Conservation (phyloP, 164 flowering plant genomes). For the Kingdonia uniflora region DNA sequence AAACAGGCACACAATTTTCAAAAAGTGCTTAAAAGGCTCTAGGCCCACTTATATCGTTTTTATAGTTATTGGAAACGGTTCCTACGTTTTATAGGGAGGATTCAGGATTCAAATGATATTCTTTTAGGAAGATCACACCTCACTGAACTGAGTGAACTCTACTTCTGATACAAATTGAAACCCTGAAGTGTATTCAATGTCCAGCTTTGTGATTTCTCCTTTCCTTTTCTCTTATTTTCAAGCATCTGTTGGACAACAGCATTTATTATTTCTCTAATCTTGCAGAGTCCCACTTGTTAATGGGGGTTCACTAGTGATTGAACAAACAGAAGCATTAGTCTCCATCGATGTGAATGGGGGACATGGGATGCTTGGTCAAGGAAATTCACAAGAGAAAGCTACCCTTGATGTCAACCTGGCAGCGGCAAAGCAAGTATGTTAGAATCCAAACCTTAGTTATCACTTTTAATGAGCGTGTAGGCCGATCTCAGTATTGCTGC, state of each 20-base stretch:
- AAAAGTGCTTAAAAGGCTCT: too few relatives aligned
- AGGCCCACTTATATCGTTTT: too few relatives aligned
- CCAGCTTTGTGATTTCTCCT: too few relatives aligned
- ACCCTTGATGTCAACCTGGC: slow-evolving; percentile 90
- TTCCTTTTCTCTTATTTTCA: too few relatives aligned
- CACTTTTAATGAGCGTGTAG: slow-evolving; percentile 9
- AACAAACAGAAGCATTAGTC: slow-evolving; percentile 95
- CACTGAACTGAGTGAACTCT: too few relatives aligned
- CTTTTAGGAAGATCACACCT: too few relatives aligned
- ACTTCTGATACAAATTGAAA: too few relatives aligned
- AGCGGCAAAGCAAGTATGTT: slow-evolving; percentile 89
- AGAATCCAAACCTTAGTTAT: slow-evolving; percentile 11
- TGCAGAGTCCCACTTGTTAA: slow-evolving; percentile 72
- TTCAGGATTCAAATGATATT: too few relatives aligned
- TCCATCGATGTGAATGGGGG: slow-evolving; percentile 98
- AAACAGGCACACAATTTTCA: too few relatives aligned
- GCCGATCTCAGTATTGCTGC: neutral
- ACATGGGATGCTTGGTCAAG: slow-evolving; percentile 72
- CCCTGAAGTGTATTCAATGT: too few relatives aligned
- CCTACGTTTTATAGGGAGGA: too few relatives aligned
- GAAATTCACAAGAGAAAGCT: slow-evolving; percentile 82
- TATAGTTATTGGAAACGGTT: too few relatives aligned
- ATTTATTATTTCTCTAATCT: slow-evolving; percentile 11
- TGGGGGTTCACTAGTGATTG: slow-evolving; percentile 93
- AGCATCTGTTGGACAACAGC: neutral